Conservation (phyloP, 441 rosid species). For the Arabidopsis lyrata region DNA sequence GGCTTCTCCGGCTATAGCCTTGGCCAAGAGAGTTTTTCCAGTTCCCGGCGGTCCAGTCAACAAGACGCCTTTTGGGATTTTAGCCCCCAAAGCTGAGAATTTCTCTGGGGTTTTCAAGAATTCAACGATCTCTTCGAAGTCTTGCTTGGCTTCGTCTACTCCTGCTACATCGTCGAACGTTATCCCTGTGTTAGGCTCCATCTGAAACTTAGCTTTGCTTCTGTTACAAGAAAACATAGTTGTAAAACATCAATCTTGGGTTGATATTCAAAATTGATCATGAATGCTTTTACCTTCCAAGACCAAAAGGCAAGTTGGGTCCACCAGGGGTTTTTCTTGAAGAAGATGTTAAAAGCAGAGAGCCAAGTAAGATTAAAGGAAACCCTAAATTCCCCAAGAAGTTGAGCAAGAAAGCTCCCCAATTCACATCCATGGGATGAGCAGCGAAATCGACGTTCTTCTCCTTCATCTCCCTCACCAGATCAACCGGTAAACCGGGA, state of each 20-base stretch:
- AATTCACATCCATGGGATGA: conserved; percentile 61
- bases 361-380: conserved; percentile 66
- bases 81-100: conserved; percentile 72
- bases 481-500: conserved; percentile 67
- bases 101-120: conserved; percentile 72
- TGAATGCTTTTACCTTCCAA: conserved; percentile 61
- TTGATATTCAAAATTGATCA: neutral
- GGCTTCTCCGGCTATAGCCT: conserved; percentile 86
- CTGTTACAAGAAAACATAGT: conserved; percentile 43
- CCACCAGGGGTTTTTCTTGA: conserved; percentile 57
- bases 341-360: conserved; percentile 55
- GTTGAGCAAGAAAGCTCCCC: conserved; percentile 58
- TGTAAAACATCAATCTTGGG: neutral
- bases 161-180: conserved; percentile 89
- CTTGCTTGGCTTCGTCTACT: conserved; percentile 86
- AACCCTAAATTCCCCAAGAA: conserved; percentile 68
- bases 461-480: conserved; percentile 69
- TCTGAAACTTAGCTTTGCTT: conserved; percentile 84
- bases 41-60: conserved; percentile 78
- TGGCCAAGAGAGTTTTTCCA: conserved; percentile 73
- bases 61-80: conserved; percentile 72
- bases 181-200: conserved; percentile 80
- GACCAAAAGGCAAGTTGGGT: conserved; percentile 79
- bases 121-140: conserved; percentile 79
- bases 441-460: conserved; percentile 74